Evolutionary conservation across 495 filamentous ascomycete genomes (phyloP).

Genomic region (Aspergillus haitiensis): DNA sequence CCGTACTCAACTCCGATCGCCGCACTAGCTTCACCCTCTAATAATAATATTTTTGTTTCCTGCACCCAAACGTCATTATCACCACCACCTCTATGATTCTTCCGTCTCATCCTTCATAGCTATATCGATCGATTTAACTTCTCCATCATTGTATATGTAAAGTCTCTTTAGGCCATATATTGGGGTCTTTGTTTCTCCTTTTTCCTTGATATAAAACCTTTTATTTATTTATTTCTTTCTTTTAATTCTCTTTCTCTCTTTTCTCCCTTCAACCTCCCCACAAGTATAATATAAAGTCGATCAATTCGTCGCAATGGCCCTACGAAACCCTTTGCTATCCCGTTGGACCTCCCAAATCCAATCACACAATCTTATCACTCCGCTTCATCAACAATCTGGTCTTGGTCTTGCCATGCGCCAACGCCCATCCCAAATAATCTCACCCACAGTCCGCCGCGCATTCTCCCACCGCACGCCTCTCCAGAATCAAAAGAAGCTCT

Average conservation of each 20-base stretch:
- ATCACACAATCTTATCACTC: background rate
- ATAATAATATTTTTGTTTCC: background rate
- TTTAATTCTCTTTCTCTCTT: background rate
- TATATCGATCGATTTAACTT: no score
- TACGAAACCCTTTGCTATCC: slow-evolving; percentile 7
- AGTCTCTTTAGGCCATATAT: no score
- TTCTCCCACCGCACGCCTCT: slow-evolving; percentile 9
- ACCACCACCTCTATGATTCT: no score
- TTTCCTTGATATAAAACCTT: no score
- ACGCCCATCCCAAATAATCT: background rate
- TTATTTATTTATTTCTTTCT: background rate
- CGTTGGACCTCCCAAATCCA: slow-evolving; percentile 2
- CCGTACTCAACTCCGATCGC: slow-evolving; percentile 10
- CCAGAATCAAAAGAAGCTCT: background rate
- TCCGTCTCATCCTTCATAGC: no score
- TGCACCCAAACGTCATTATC: slow-evolving; percentile 14
- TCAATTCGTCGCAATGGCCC: slow-evolving; percentile 5
- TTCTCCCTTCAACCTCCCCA: background rate
- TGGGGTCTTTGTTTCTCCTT: no score
- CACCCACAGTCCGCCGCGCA: slow-evolving; percentile 7
- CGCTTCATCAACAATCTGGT: background rate
- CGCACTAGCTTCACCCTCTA: background rate
- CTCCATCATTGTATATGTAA: no score
- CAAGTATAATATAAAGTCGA: background rate
- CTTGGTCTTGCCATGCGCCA: no score